phyloP scores from a whole-genome alignment of 306 rosid species.

The Quillaja saponaria region DNA sequence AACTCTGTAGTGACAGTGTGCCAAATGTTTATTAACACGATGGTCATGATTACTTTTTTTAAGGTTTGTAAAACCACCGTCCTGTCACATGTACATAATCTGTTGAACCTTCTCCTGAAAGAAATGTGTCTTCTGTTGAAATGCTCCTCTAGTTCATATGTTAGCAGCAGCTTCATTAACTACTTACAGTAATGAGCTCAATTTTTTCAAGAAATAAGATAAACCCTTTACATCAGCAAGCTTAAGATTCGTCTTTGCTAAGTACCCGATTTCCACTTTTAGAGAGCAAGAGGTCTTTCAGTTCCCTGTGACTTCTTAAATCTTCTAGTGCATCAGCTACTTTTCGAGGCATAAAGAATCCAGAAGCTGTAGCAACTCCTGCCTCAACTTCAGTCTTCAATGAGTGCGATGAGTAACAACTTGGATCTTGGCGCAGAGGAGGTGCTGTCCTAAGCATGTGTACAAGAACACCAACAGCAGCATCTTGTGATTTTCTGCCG shows the following conservation, averaged over 20 bases:
- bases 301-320: conserved; percentile 50
- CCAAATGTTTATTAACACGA: conserved; percentile 21
- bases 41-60: conserved; percentile 23
- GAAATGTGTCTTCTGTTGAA: conserved; percentile 23
- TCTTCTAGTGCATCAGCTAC: conserved; percentile 55
- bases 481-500: conserved; percentile 73
- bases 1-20: conserved; percentile 2
- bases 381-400: conserved; percentile 52
- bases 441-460: conserved; percentile 82
- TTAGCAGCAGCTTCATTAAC: conserved; percentile 27
- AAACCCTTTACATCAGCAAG: too few species aligned
- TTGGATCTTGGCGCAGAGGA: conserved; percentile 77
- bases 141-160: conserved; percentile 13
- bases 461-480: conserved; percentile 88
- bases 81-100: conserved; percentile 42
- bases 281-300: conserved; percentile 55
- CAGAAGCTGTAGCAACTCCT: conserved; percentile 64
- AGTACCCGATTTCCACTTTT: conserved; percentile 51
- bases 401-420: conserved; percentile 60
- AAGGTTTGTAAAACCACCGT: conserved; percentile 27
- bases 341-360: conserved; percentile 60
- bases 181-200: neutral
- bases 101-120: conserved; percentile 12
- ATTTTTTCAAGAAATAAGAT: neutral
- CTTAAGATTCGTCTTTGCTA: conserved; percentile 37